Base-by-base conservation (phyloP, 257 asterid species). In the Cinchona pubescens region DNA sequence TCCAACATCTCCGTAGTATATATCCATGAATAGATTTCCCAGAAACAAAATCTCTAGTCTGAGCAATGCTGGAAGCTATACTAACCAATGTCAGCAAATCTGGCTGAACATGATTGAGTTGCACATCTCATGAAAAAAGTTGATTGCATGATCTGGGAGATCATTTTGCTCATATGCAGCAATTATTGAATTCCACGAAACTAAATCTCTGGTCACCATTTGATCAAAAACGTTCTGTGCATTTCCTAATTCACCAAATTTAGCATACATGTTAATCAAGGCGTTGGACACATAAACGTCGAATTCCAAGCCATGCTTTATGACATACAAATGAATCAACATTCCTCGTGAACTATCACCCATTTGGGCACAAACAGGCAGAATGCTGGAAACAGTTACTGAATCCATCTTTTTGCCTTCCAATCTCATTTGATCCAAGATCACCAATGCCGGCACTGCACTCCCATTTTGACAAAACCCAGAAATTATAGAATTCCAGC, bases 401-500 rank as follows among this genome's bases (percentile, higher is more conserved):
- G 92, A 64, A 80, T 92, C 96, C 92, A 92, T 82, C 73, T 81
- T 49, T 62, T 87, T 45, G 23, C 91, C 97, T 76, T 86, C 86
- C 82, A 84, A 67, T 79, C 86, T 80, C 98, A 92, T 89, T 74
- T 85, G 87, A 75, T 83, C 84, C 74, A 91, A 81, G 43, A 92
- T 75, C 65, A 67, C 35, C 73, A 90, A 45, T 38, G 97, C 97
- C 79, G 86, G 91, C n/a, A 32, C 38, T 42, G 85, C 81, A 68
- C 85, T 81, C 55, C 94, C 97, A 63, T 84, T 85, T 71, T 88
- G 94, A 81, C 89, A 86, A 76, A 90, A 91, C 72, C 98, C 98
- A 79, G 98, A 90, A 78, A 91, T 91, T 79, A 89, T 81, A 75
- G 98, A 89, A 84, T 92, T 92, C 97, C 98, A 92, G 79, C 98